Conservation (phyloP, 306 rosid species). For the Adenanthera pavonina region DNA sequence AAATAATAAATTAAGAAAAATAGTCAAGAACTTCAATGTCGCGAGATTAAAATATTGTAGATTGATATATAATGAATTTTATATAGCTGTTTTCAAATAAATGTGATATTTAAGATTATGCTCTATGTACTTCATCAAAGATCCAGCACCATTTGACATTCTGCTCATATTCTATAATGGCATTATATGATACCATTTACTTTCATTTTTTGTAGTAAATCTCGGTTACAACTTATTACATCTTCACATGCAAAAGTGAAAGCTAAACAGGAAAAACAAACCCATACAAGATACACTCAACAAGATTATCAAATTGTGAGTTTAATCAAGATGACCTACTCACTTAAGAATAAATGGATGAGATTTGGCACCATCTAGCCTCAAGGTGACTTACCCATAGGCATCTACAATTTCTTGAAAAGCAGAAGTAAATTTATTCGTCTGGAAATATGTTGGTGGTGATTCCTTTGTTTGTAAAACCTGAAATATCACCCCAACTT, state of each 20-base stretch:
- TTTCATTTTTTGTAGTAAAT: slow-evolving; percentile 5
- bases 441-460: slow-evolving; percentile 72
- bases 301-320: not conserved
- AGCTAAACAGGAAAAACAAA: not conserved
- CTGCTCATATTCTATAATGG: not conserved
- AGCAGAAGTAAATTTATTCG: slow-evolving; percentile 72
- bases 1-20: too few relatives aligned
- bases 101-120: not conserved
- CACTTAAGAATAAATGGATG: not conserved
- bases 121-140: not conserved
- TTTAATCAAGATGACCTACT: slow-evolving; percentile 17
- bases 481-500: slow-evolving; percentile 70
- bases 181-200: not conserved
- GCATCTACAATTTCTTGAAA: slow-evolving; percentile 90
- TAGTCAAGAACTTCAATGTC: not conserved
- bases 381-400: slow-evolving; percentile 66
- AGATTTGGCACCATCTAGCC: slow-evolving; percentile 21
- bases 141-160: not conserved
- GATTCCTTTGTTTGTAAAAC: slow-evolving; percentile 70
- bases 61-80: too few relatives aligned
- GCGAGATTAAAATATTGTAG: too few relatives aligned
- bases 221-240: not conserved
- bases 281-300: not conserved
- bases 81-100: too few relatives aligned
- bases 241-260: slow-evolving; percentile 7